Percentiles rank a stretch among this genome's conserved stretches.
These are phyloP conservation scores for Acacia acuminata DNA, from an alignment of 306 rosid genomes.

Conservation along the genomic window DNA sequence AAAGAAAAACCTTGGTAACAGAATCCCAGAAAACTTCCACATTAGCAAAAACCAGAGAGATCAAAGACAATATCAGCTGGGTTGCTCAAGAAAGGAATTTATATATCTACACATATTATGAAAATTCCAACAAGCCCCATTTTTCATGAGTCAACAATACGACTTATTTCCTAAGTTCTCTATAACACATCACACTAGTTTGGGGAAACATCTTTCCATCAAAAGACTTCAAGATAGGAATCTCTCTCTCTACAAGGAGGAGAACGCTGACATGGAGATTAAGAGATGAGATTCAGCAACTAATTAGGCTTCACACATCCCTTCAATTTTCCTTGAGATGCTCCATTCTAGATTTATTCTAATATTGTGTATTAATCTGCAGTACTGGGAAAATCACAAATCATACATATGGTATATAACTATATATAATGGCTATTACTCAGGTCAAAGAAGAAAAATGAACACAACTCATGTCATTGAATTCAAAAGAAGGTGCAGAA, in stretches of 20 bases:
- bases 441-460: background rate
- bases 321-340: background rate
- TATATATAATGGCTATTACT: background rate
- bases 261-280: background rate
- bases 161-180: background rate
- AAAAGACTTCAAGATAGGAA: background rate
- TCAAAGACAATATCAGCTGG: background rate
- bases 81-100: background rate
- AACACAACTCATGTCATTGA: background rate
- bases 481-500: conserved; percentile 15
- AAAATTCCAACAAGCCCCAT: background rate
- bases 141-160: background rate
- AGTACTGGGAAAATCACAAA: background rate
- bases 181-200: background rate
- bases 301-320: background rate
- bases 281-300: background rate
- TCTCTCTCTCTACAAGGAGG: background rate
- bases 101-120: background rate
- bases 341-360: background rate
- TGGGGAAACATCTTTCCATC: background rate
- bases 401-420: background rate
- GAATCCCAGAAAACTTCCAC: background rate
- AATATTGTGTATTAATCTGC: background rate
- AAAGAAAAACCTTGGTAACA: background rate
- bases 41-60: background rate